phyloP scores from a whole-genome alignment of 306 rosid genomes.

The Acacia acuminata region DNA sequence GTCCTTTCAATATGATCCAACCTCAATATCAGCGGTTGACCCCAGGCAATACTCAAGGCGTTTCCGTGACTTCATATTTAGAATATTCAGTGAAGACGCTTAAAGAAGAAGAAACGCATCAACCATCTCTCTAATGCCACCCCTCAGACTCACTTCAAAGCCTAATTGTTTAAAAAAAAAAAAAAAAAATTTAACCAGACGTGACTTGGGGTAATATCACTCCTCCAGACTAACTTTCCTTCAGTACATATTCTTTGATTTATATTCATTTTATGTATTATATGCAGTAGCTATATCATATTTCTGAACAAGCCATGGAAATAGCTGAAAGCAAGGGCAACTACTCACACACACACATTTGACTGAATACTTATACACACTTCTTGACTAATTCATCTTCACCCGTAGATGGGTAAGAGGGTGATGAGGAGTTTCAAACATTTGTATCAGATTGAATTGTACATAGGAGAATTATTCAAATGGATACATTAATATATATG shows the following conservation, averaged over 20 bases:
- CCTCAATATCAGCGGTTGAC: slow-evolving; percentile 93
- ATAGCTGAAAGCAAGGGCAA: slow-evolving; percentile 21
- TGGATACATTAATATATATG: slow-evolving; percentile 26
- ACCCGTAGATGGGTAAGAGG: not conserved
- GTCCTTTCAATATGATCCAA: slow-evolving; percentile 87
- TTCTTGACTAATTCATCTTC: slow-evolving; percentile 13
- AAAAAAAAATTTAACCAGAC: no score
- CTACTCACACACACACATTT: not conserved
- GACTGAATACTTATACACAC: not conserved
- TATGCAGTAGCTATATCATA: not conserved
- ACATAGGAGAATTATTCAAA: slow-evolving; percentile 32
- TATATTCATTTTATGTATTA: slow-evolving; percentile 32
- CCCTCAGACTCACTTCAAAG: not conserved
- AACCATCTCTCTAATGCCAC: not conserved
- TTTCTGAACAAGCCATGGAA: slow-evolving; percentile 12
- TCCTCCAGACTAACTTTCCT: not conserved
- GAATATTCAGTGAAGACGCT: slow-evolving; percentile 61
- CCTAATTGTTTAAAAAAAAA: not conserved
- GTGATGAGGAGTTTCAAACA: slow-evolving; percentile 1
- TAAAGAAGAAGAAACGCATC: slow-evolving; percentile 30
- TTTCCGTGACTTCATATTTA: slow-evolving; percentile 79
- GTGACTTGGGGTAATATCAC: not conserved
- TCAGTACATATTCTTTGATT: slow-evolving; percentile 14
- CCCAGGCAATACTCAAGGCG: slow-evolving; percentile 89
- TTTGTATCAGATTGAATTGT: slow-evolving; percentile 31